Evolutionary conservation across 306 rosid genomes (phyloP).

Genomic region (Cucurbita moschata): DNA sequence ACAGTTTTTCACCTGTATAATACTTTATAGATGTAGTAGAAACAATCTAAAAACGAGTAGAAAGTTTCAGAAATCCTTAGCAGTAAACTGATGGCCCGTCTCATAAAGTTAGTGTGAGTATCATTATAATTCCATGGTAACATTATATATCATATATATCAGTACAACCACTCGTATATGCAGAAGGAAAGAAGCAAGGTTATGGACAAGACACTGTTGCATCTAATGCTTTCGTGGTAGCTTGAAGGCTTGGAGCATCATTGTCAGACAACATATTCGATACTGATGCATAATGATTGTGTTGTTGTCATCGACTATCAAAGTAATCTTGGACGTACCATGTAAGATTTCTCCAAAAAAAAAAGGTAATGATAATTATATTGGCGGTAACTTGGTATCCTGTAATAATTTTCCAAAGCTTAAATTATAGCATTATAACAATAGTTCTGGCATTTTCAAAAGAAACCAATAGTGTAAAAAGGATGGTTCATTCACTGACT

Average conservation of each 20-base stretch:
- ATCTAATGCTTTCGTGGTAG: neutral
- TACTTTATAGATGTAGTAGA: neutral
- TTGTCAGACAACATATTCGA: neutral
- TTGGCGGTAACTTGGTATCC: neutral
- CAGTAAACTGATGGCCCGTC: neutral
- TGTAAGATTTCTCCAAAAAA: neutral
- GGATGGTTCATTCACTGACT: neutral
- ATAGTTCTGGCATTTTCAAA: neutral
- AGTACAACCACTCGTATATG: neutral
- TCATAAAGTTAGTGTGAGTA: neutral
- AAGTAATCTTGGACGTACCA: neutral
- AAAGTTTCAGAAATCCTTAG: neutral
- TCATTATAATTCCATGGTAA: neutral
- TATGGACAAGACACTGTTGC: neutral
- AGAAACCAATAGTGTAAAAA: neutral
- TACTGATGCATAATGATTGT: neutral
- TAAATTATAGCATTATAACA: neutral
- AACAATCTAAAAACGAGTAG: neutral
- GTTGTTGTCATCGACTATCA: neutral
- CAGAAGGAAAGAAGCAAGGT: neutral
- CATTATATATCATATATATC: neutral
- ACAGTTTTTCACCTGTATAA: neutral
- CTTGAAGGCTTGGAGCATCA: neutral
- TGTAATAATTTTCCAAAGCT: neutral
- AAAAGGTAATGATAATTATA: neutral